Evolutionary conservation across 2,329 filamentous ascomycete species (phyloP).

Genomic region (Ophiocordyceps australis): DNA sequence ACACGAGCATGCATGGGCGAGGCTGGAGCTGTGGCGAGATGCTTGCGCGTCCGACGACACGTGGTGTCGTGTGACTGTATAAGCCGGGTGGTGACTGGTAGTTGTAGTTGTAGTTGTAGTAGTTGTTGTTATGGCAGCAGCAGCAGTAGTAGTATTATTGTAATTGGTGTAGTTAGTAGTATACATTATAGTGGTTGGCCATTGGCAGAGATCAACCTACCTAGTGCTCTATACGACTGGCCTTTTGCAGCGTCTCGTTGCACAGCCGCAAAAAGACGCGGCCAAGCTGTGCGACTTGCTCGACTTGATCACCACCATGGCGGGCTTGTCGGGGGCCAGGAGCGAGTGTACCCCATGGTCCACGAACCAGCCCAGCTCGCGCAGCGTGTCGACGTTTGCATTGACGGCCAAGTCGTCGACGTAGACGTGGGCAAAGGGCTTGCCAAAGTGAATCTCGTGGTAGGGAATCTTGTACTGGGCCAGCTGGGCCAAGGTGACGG

Average conservation of each 20-base stretch:
- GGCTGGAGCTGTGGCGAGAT: no score
- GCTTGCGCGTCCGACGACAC: no score
- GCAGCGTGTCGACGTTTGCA: slow-evolving; percentile 1
- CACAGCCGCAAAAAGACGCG: slow-evolving; percentile 9
- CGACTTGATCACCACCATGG: slow-evolving; percentile 11
- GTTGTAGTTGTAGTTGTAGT: no score
- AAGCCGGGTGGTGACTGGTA: no score
- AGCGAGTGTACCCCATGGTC: slow-evolving; percentile 5
- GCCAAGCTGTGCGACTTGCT: slow-evolving; percentile 10
- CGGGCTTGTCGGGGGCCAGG: slow-evolving; percentile 5
- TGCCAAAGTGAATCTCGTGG: slow-evolving; percentile 12
- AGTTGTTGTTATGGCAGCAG: no score
- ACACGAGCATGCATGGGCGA: no score
- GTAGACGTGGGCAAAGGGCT: slow-evolving; percentile 12
- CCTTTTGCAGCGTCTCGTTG: slow-evolving; percentile 9
- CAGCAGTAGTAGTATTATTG: no score
- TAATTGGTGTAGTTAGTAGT: no score
- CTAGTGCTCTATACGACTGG: no score
- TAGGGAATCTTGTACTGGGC: slow-evolving; percentile 9
- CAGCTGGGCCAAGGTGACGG: slow-evolving; percentile 9
- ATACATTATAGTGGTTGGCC: no score
- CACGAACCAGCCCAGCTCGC: slow-evolving; percentile 9
- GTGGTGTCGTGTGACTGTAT: no score
- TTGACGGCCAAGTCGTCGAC: slow-evolving; percentile 7
- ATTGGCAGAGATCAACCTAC: no score